phyloP scores from a whole-genome alignment of 164 flowering plant genomes.

The Liriodendron chinense region DNA sequence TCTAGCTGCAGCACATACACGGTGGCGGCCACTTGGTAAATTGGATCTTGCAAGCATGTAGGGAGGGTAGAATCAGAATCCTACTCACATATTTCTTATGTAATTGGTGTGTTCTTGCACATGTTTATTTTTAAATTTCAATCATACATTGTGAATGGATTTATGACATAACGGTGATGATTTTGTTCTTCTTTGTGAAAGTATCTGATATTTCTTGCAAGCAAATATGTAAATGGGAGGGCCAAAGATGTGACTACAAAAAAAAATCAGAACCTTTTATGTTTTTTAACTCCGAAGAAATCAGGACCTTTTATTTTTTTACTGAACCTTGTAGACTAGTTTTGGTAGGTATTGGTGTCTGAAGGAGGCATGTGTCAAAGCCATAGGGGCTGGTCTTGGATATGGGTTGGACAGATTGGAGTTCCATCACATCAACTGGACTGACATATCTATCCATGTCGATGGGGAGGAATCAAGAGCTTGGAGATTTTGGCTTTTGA shows the following conservation, averaged over 20 bases:
- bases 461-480: conserved; percentile 40
- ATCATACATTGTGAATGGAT: neutral
- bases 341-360: conserved; percentile 76
- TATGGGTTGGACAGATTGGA: conserved; percentile 53
- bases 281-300: too few species aligned
- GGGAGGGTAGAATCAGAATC: neutral
- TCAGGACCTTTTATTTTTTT: neutral
- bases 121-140: neutral
- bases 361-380: conserved; percentile 87
- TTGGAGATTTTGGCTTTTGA: conserved; percentile 74
- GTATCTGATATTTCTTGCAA: neutral
- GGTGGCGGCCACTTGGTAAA: too few species aligned
- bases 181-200: neutral
- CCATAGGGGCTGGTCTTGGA: conserved; percentile 68
- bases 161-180: neutral
- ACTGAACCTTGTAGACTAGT: neutral
- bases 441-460: conserved; percentile 43
- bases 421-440: conserved; percentile 66
- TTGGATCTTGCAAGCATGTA: too few species aligned
- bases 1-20: too few species aligned
- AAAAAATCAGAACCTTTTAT: too few species aligned
- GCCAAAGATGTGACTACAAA: neutral
- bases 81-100: neutral
- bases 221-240: neutral
- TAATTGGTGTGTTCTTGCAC: neutral